These are phyloP conservation scores for Fusarium papillatum DNA, from an alignment of 2,329 filamentous ascomycete species.

Conservation along the genomic window DNA sequence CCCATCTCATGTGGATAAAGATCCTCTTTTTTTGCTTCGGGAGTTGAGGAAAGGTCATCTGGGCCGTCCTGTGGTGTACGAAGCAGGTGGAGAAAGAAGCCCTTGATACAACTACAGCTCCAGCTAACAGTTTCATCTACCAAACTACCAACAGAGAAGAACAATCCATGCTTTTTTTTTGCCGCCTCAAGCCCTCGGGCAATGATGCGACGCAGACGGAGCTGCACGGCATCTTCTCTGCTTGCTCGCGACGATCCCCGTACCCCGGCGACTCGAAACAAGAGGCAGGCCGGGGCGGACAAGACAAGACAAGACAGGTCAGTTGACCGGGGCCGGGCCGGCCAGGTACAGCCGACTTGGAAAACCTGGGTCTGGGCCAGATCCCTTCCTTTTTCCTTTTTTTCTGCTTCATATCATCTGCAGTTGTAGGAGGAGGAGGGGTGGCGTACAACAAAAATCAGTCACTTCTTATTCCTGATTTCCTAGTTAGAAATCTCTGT, in stretches of 20 bases:
- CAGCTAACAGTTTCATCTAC: background rate
- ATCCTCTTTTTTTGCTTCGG: slow-evolving; percentile 1
- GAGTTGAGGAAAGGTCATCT: background rate
- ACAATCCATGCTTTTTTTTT: background rate
- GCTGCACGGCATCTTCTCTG: background rate
- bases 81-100: background rate
- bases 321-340: slow-evolving; percentile 31
- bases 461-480: background rate
- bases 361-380: slow-evolving; percentile 25
- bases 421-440: background rate
- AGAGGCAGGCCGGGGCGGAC: background rate
- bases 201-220: background rate
- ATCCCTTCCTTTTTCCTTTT: slow-evolving; percentile 13
- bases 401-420: slow-evolving; percentile 9
- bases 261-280: slow-evolving; percentile 2
- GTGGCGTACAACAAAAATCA: slow-evolving; percentile 1
- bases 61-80: background rate
- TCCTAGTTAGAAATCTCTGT: background rate
- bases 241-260: background rate
- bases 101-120: background rate
- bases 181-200: background rate
- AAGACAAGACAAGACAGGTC: background rate
- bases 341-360: slow-evolving; percentile 18
- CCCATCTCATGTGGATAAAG: background rate
- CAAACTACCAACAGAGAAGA: background rate